Percentiles rank a stretch among this genome's conserved stretches.
Conservation (phyloP, 768 basidiomycete species). For the Pleurotus giganteus region DNA sequence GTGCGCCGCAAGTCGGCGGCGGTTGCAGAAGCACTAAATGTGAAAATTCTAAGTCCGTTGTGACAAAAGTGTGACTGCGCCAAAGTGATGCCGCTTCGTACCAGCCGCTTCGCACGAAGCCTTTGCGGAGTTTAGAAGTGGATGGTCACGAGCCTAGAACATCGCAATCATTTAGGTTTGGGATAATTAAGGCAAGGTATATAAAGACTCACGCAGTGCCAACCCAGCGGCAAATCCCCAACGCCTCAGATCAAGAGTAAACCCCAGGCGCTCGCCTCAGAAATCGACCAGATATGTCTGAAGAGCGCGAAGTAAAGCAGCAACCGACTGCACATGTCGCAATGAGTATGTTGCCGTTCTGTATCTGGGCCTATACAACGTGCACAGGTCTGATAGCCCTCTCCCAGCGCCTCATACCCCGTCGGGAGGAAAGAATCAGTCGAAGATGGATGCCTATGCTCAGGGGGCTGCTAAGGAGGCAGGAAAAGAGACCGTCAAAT, state of each 20-base stretch:
- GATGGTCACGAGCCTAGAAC: too few species aligned
- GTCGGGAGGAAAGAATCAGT: neutral
- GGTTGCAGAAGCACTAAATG: too few species aligned
- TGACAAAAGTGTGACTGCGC: neutral
- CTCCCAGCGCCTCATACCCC: neutral
- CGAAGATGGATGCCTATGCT: neutral
- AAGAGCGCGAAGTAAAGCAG: neutral
- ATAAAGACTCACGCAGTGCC: too few species aligned
- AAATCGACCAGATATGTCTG: neutral
- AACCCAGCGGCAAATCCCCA: too few species aligned
- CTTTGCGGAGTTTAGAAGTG: too few species aligned
- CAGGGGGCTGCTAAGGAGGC: neutral
- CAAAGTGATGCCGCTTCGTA: neutral
- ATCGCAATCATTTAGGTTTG: too few species aligned
- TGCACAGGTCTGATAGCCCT: neutral
- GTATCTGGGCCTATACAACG: neutral
- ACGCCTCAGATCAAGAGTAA: too few species aligned
- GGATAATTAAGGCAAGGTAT: too few species aligned
- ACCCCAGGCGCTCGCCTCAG: too few species aligned
- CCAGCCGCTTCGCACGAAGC: neutral
- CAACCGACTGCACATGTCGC: neutral
- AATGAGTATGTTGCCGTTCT: neutral
- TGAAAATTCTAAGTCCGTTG: neutral
- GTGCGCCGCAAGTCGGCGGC: too few species aligned
- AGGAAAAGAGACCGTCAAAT: constrained; percentile 4